Evolutionary conservation across 139 green algal species (phyloP).

Genomic region (Parachlorella kessleri): DNA sequence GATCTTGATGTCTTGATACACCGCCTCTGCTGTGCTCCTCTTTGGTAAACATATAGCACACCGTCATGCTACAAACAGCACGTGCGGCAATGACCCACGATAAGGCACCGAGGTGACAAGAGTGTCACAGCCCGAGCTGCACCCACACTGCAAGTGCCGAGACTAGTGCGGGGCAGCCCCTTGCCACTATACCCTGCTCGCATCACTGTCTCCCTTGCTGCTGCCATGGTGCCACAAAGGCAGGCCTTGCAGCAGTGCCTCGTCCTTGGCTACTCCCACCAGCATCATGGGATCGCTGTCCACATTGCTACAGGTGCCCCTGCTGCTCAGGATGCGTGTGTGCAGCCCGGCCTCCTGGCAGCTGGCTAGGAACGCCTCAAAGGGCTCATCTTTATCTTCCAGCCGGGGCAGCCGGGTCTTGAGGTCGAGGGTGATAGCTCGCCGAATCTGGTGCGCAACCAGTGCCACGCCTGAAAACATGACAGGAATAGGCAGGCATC

Average conservation of each 20-base stretch:
- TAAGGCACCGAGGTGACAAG: no score
- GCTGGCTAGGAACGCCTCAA: constrained; percentile 15
- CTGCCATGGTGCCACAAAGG: no score
- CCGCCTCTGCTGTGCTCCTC: no score
- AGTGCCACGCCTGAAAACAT: constrained; percentile 15
- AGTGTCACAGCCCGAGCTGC: no score
- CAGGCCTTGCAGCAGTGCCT: not conserved
- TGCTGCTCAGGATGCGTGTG: constrained; percentile 17
- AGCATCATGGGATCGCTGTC: constrained; percentile 26
- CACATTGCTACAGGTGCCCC: constrained; percentile 8
- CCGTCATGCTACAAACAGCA: no score
- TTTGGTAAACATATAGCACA: no score
- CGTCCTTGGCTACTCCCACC: constrained; percentile 1
- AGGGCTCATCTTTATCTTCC: constrained; percentile 26
- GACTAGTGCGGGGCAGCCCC: no score
- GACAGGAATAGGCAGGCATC: not conserved
- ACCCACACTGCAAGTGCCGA: no score
- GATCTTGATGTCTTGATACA: no score
- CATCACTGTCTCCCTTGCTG: no score
- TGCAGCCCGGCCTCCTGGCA: constrained; percentile 3
- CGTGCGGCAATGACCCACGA: no score
- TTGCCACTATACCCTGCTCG: no score
- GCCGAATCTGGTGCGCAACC: constrained; percentile 17
- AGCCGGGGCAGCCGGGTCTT: constrained; percentile 19
- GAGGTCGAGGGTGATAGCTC: constrained; percentile 8